Base-by-base conservation (phyloP, 2,329 filamentous ascomycete species). In the Cladosporium oxysporum region DNA sequence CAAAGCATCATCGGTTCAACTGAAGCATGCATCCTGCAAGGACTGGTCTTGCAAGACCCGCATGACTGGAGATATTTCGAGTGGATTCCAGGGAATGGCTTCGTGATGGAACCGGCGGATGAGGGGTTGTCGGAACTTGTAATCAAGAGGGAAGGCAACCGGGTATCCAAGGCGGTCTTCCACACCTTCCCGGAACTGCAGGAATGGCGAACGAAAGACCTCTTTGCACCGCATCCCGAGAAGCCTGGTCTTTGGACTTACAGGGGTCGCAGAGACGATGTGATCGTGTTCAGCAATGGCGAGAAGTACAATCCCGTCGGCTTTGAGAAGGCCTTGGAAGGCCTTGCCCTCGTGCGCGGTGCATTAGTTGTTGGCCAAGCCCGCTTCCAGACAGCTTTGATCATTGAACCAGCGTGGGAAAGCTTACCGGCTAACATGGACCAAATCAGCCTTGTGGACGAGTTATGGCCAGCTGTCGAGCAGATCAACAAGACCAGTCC, bases 221-320 rank as follows among this genome's bases (percentile, higher is more conserved):
- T 47, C n/a, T 47, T 47, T 8, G 41, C 41, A 47, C n/a, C 41
- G 2, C 41, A 47, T 47, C 41, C 41, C 4, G n/a, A 47, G 10
- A 47, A 47, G n/a, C 41, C 41, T 47, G 41, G 41, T 3, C 52
- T 55, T 18, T 76, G 72, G 71, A 66, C 66, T n/a, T 75, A 72
- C 61, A 68, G 69, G 12, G 72, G 72, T 18, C 67, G 74, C 14
- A 69, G 67, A 31, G 74, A 76, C 62, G 74, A 76, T 63, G 66
- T 73, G 3, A 69, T 76, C 28, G 73, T 75, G 5, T 67, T 76
- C 3, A 68, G 69, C 29, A 76, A 73, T 53, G 74, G 74, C 29
- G 71, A 74, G 61, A 76, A 76, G 66, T 69, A 75, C 57, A 70
- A 72, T 11, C 74, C 74, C 1, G 41, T 55, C 16, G 52, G 52